Base-by-base conservation (phyloP, 2,329 filamentous ascomycete genomes). In the Fusarium sp. region DNA sequence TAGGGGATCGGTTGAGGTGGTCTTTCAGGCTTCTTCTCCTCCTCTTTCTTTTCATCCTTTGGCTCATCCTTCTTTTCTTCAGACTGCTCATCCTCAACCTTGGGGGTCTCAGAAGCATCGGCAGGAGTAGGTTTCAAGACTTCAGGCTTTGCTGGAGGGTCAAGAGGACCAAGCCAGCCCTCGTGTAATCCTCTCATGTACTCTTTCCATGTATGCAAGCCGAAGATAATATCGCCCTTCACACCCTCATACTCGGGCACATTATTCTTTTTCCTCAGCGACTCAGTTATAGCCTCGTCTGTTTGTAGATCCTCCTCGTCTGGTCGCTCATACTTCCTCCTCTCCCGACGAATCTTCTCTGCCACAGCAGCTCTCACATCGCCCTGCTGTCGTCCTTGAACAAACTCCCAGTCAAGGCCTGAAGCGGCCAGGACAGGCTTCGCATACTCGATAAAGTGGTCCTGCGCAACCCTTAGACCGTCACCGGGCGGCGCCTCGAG, bases 151-250 rank as follows among this genome's bases (percentile, higher is more conserved):
- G 77, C 74, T 3, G 92, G 91, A 57, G 89, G 80, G 62, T 91
- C 88, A 42, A 97, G 82, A 10, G 96, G 94, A 0, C 96, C 95
- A 24, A 99, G 83, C 95, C 96, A 99, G 57, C 96, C 96, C 81
- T 99, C 96, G 78, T 99, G 96, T 70, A 98, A 77, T 44, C 96
- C 96, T 61, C 94, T 87, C 24, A 98, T 84, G 78, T 98, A 99
- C 81, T 99, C 96, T 82, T 98, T 99, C 96, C 96, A 99, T 12
- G 95, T 91, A 77, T 98, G 92, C 58, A 95, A 85, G 15, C 96
- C 96, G 73, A 99, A 89, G 20, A 98, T 89, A 52, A 99, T 85
- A 77, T 98, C 95, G 43, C 96, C 96, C 67, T 87, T 87, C 23
- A 91, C 84, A 12, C 93, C 94, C 6, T 90, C 84, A 75, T 91